Conservation (phyloP, 2,329 filamentous ascomycete species). For the Mycocentrospora acerina region DNA sequence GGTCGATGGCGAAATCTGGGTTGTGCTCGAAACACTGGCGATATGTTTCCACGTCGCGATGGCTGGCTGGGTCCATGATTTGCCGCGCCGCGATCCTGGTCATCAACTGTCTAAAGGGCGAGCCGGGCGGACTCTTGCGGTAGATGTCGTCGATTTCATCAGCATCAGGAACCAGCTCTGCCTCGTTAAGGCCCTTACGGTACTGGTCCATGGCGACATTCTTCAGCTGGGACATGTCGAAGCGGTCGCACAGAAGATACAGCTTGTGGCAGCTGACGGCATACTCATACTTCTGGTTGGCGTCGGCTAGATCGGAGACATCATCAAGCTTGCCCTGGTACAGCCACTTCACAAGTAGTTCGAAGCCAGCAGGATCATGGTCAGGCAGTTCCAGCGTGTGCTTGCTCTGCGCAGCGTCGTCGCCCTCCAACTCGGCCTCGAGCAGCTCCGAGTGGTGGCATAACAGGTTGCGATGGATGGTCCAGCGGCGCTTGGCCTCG, state of each 20-base stretch:
- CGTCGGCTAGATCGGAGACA: slow-evolving; percentile 46
- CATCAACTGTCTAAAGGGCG: slow-evolving; percentile 54
- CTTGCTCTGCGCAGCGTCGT: slow-evolving; percentile 31
- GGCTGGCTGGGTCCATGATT: slow-evolving; percentile 57
- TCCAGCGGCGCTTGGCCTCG: slow-evolving; percentile 50
- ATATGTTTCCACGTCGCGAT: slow-evolving; percentile 53
- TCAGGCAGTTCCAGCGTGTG: slow-evolving; percentile 51
- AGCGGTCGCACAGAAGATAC: slow-evolving; percentile 54
- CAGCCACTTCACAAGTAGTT: slow-evolving; percentile 58
- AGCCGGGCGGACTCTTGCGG: slow-evolving; percentile 46
- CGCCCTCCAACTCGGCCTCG: slow-evolving; percentile 41
- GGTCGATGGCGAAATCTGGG: slow-evolving; percentile 55
- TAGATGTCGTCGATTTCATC: slow-evolving; percentile 59
- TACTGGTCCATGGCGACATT: slow-evolving; percentile 59
- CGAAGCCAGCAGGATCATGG: slow-evolving; percentile 55
- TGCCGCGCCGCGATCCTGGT: slow-evolving; percentile 57
- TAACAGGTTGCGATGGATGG: slow-evolving; percentile 55
- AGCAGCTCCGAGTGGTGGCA: slow-evolving; percentile 55
- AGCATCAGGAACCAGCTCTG: slow-evolving; percentile 55
- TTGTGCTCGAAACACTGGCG: slow-evolving; percentile 52
- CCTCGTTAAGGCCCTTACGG: slow-evolving; percentile 51
- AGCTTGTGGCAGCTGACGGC: slow-evolving; percentile 57
- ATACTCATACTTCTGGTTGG: slow-evolving; percentile 55
- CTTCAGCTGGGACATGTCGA: slow-evolving; percentile 53
- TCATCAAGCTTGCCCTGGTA: slow-evolving; percentile 57